These are phyloP conservation scores for Tylopilus intermedius DNA, from an alignment of 768 basidiomycete genomes.

Conservation along the genomic window DNA sequence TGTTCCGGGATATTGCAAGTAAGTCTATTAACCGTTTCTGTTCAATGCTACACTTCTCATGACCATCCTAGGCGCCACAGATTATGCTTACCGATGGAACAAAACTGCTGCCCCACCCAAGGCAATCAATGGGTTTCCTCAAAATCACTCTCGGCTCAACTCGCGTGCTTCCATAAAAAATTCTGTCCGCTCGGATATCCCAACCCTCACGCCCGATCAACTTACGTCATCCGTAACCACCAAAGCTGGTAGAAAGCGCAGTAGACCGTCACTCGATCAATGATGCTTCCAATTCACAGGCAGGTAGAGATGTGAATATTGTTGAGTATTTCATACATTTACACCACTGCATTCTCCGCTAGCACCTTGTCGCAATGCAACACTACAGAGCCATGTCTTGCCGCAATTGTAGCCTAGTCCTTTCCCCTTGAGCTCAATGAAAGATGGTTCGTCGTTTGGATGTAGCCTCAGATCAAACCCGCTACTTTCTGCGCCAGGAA, in stretches of 20 bases:
- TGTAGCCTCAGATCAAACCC: slow-evolving; percentile 16
- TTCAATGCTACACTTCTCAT: slow-evolving; percentile 3
- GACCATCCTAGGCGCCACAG: slow-evolving; percentile 14
- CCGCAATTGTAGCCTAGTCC: slow-evolving; percentile 28
- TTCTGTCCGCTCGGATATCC: slow-evolving; percentile 10
- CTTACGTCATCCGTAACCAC: slow-evolving; percentile 10
- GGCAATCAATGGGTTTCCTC: slow-evolving; percentile 11
- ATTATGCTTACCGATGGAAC: slow-evolving; percentile 20
- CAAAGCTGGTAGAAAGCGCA: slow-evolving; percentile 31
- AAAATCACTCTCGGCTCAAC: slow-evolving; percentile 11
- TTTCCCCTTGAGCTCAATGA: slow-evolving; percentile 9
- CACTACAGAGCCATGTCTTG: slow-evolving; percentile 17
- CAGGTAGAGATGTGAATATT: slow-evolving; percentile 20
- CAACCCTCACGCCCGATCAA: slow-evolving; percentile 10
- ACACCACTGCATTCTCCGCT: slow-evolving; percentile 24
- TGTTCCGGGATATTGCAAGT: slow-evolving; percentile 59
- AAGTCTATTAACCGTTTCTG: slow-evolving; percentile 6
- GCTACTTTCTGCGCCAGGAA: slow-evolving; percentile 25
- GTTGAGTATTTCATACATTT: slow-evolving; percentile 27
- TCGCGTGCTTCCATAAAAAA: slow-evolving; percentile 22
- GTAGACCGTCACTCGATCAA: slow-evolving; percentile 29
- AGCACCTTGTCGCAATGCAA: slow-evolving; percentile 26
- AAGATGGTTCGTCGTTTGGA: slow-evolving; percentile 18
- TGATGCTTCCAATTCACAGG: slow-evolving; percentile 10
- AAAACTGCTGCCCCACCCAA: slow-evolving; percentile 10